A percentile compares a stretch with the other conserved stretches of the same genome.
phyloP scores from a whole-genome alignment of 257 asterid genomes.

The Perilla frutescens region DNA sequence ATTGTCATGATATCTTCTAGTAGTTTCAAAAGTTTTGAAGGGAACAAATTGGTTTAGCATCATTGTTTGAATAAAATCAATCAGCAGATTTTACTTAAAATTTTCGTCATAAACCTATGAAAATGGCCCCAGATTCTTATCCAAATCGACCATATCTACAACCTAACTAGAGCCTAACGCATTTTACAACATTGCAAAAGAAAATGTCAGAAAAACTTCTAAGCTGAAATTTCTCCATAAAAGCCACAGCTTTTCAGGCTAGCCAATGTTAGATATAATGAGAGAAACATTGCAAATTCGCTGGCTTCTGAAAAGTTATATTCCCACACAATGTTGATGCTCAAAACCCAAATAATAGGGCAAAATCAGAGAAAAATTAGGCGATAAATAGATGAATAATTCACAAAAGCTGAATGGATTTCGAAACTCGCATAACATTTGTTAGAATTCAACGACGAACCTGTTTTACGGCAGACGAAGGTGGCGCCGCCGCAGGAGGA shows the following conservation, averaged over 20 bases:
- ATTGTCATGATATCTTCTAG: background rate
- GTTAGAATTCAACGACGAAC: background rate
- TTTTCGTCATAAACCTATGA: background rate
- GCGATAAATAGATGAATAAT: background rate
- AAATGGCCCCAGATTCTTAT: background rate
- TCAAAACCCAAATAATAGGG: background rate
- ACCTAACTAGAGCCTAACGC: background rate
- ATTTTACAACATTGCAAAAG: background rate
- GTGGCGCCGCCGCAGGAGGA: constrained; percentile 13
- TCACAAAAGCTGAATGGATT: background rate
- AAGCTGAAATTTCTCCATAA: background rate
- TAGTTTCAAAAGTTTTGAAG: background rate
- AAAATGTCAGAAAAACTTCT: background rate
- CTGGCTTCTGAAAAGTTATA: background rate
- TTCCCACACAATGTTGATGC: background rate
- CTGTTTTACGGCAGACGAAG: constrained; percentile 22
- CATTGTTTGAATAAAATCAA: background rate
- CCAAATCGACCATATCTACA: background rate
- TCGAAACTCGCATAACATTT: background rate
- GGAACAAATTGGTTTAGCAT: background rate
- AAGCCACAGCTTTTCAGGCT: background rate
- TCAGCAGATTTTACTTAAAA: background rate
- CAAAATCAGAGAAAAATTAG: background rate
- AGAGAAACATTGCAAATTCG: background rate
- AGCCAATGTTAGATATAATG: background rate